Evolutionary conservation across 805 yeast species (phyloP), one percentile per base, ranked within the genome.

Genomic region (Candida nemodendra): DNA sequence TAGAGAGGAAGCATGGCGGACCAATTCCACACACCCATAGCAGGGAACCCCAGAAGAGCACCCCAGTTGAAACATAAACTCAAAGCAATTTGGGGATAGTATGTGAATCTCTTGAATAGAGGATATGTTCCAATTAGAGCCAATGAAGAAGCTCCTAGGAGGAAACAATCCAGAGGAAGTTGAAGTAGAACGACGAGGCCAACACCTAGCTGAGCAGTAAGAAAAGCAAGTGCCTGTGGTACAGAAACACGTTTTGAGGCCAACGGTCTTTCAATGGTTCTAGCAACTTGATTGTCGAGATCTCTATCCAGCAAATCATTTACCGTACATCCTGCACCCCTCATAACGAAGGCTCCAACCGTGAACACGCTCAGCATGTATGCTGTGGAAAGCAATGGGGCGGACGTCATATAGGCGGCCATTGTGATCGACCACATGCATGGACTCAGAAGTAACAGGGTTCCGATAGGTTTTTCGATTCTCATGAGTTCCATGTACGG

Each of bases 251-350:
- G 69, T 0, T 95, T 91, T 24, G 95, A 78, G 0, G 99, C 90
- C 33, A 93, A 72, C n/a, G 99, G 99, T 54, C 99, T 71, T 54
- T 81, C 87, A 34, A 81, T 76, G 3, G 98, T 91, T 47, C 99
- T 74, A 7, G 84, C 83, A 3, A 93, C 99, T 60, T 88, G 76
- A 46, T 74, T 71, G 55, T 93, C 99, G 33, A 90, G 68, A 42
- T 91, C 72, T 36, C 88, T 69, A 58, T 93, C 99, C 57, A 82
- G 69, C 30, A 91, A 69, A 62, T 93, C 99, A 59, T 93, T 93
- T 38, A 93, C 81, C 0, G 96, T 90, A 60, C 99, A 93, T 0
- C 99, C 99, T 2, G 96, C 97, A 18, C 98, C 96, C 61, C 99
- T 76, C 95, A 95, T 93, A 13, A 91, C 71, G 27, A 90, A 54